Percentiles rank a stretch among this genome's conserved stretches.
These are phyloP conservation scores for Penicillium paradoxum DNA, from an alignment of 495 filamentous ascomycete genomes.

Conservation along the genomic window DNA sequence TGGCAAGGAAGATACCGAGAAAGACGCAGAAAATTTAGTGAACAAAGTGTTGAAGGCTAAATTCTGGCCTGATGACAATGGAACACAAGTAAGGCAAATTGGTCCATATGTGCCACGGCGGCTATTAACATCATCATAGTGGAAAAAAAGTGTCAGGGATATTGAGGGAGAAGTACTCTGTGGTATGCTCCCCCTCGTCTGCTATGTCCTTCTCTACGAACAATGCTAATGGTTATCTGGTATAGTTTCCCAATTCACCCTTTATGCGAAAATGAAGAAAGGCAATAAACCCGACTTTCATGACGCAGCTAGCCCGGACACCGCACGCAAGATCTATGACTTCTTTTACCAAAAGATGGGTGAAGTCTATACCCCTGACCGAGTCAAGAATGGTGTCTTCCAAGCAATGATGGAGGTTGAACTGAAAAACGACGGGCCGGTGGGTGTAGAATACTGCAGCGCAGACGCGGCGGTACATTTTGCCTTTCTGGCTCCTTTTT, in stretches of 20 bases:
- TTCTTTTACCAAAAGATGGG: conserved; percentile 74
- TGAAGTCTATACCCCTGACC: conserved; percentile 64
- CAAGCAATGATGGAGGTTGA: conserved; percentile 99
- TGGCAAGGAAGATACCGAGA: conserved; percentile 82
- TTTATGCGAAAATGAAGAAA: conserved; percentile 87
- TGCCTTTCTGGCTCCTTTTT: conserved; percentile 28
- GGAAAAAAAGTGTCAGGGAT: conserved; percentile 83
- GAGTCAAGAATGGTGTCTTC: conserved; percentile 91
- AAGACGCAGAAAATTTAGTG: conserved; percentile 79
- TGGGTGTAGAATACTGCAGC: conserved; percentile 67
- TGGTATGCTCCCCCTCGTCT: conserved; percentile 49
- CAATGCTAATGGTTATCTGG: background rate
- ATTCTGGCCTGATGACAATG: conserved; percentile 71
- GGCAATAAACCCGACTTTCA: conserved; percentile 95
- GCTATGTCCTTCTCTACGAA: background rate
- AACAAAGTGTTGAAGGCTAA: conserved; percentile 82
- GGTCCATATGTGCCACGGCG: background rate
- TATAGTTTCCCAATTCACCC: conserved; percentile 95
- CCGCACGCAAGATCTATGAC: conserved; percentile 77
- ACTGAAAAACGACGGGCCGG: conserved; percentile 89
- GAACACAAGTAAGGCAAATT: conserved; percentile 21
- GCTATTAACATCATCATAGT: conserved; percentile 45
- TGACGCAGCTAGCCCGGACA: conserved; percentile 68
- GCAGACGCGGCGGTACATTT: conserved; percentile 58
- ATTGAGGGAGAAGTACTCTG: conserved; percentile 87